Conservation (phyloP, 495 filamentous ascomycete species). For the Geoglossum glabrum region DNA sequence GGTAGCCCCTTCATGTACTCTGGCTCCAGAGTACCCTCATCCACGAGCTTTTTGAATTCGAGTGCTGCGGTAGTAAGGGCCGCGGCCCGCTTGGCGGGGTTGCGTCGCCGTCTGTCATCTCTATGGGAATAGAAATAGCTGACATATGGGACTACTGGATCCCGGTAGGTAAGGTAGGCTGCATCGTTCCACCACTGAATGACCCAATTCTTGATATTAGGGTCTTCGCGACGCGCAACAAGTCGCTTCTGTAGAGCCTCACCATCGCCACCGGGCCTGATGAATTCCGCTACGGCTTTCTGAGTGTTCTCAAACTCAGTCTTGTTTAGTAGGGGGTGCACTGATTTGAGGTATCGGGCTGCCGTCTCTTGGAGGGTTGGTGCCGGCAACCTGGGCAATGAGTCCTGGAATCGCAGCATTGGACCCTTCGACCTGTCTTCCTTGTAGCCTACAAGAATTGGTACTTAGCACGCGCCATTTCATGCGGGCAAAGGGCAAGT, state of each 20-base stretch:
- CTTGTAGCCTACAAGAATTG: constrained; percentile 44
- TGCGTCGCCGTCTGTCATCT: constrained; percentile 71
- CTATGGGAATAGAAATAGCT: constrained; percentile 98
- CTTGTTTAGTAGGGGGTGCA: constrained; percentile 59
- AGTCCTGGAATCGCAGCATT: constrained; percentile 94
- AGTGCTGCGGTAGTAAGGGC: constrained; percentile 68
- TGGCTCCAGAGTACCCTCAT: constrained; percentile 65
- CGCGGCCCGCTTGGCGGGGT: constrained; percentile 84
- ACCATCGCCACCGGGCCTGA: constrained; percentile 62
- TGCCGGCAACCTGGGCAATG: constrained; percentile 75
- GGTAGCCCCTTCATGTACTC: constrained; percentile 95
- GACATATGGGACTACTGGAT: constrained; percentile 94
- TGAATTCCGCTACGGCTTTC: constrained; percentile 65
- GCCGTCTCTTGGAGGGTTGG: constrained; percentile 88
- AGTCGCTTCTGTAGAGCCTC: constrained; percentile 77
- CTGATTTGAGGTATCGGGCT: constrained; percentile 76
- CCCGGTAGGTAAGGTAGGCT: constrained; percentile 81
- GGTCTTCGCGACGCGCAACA: constrained; percentile 58
- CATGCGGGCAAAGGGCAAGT: background rate
- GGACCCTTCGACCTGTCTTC: constrained; percentile 80
- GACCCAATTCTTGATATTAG: constrained; percentile 82
- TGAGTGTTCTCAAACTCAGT: constrained; percentile 56
- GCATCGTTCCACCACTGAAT: constrained; percentile 94
- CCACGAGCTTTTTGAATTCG: constrained; percentile 88
- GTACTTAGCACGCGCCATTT: background rate